Conservation (phyloP, 1,284 basidiomycete genomes). For the Irpex rosettiformis region DNA sequence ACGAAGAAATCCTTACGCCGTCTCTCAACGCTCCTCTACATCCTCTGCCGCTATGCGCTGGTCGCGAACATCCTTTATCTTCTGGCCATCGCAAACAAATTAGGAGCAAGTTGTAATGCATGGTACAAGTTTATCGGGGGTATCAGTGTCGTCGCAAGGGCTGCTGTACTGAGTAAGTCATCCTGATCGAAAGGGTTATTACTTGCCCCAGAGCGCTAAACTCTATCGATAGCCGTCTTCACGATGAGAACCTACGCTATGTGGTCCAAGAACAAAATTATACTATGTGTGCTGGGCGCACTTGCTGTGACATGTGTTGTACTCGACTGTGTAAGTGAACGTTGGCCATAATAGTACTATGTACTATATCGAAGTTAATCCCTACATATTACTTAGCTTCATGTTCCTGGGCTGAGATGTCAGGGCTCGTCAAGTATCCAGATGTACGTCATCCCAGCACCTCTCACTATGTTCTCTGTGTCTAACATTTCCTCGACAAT, state of each 20-base stretch:
- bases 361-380: constrained; percentile 5
- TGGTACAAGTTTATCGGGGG: constrained; percentile 29
- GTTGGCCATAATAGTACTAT: neutral
- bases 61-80: constrained; percentile 32
- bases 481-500: neutral
- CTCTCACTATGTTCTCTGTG: neutral
- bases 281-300: constrained; percentile 25
- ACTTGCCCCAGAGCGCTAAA: too few species aligned
- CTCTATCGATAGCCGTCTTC: constrained; percentile 25
- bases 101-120: constrained; percentile 27
- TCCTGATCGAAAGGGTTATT: too few species aligned
- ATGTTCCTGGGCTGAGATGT: constrained; percentile 20
- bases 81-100: constrained; percentile 24
- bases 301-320: constrained; percentile 27
- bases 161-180: constrained; percentile 29
- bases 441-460: constrained; percentile 8
- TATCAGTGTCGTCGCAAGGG: constrained; percentile 31
- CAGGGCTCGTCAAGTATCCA: constrained; percentile 18
- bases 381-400: constrained; percentile 17
- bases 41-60: constrained; percentile 34
- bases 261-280: constrained; percentile 22
- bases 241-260: constrained; percentile 31
- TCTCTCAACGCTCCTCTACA: constrained; percentile 31
- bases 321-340: constrained; percentile 28
- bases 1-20: constrained; percentile 19